Percentiles rank a stretch among this genome's conserved stretches.
phyloP scores from a whole-genome alignment of 371 early-diverging fungal species.

The Coelomomyces lativittatus region DNA sequence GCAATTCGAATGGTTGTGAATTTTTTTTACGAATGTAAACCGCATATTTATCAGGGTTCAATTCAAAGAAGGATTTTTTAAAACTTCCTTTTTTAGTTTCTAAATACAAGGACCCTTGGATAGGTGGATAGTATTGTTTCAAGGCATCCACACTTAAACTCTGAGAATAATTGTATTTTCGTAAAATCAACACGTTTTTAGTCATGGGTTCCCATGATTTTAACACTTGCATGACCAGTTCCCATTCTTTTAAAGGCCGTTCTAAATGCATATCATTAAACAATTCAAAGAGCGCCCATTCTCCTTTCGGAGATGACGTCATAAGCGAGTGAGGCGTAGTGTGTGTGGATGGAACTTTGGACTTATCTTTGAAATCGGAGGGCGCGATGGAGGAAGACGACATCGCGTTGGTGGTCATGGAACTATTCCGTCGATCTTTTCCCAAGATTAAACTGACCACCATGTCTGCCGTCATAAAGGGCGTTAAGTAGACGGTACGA shows the following conservation, averaged over 20 bases:
- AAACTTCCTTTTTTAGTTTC: slow-evolving; percentile 58
- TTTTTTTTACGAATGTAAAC: slow-evolving; percentile 49
- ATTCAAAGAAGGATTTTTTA: slow-evolving; percentile 48
- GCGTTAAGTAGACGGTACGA: slow-evolving; percentile 54
- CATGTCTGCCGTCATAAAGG: slow-evolving; percentile 51
- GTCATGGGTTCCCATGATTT: slow-evolving; percentile 57
- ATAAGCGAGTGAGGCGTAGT: too few species aligned
- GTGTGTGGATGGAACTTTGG: slow-evolving; percentile 1
- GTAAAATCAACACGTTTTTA: slow-evolving; percentile 53
- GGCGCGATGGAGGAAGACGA: not conserved
- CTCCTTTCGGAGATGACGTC: too few species aligned
- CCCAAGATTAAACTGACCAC: slow-evolving; percentile 47
- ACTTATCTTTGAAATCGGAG: not conserved
- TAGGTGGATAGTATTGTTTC: slow-evolving; percentile 5
- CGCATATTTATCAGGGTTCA: slow-evolving; percentile 45
- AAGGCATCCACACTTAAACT: slow-evolving; percentile 20
- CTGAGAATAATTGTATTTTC: slow-evolving; percentile 34
- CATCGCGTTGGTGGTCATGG: not conserved
- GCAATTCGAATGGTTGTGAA: slow-evolving; percentile 1
- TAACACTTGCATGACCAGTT: slow-evolving; percentile 57
- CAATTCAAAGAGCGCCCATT: slow-evolving; percentile 78
- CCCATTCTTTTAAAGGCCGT: slow-evolving; percentile 75
- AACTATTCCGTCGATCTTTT: slow-evolving; percentile 9
- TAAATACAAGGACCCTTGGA: slow-evolving; percentile 45
- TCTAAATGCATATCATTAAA: slow-evolving; percentile 62